Percentiles rank a stretch among this genome's conserved stretches.
Evolutionary conservation across 2,329 filamentous ascomycete genomes (phyloP).

Genomic region (Periconia digitata): DNA sequence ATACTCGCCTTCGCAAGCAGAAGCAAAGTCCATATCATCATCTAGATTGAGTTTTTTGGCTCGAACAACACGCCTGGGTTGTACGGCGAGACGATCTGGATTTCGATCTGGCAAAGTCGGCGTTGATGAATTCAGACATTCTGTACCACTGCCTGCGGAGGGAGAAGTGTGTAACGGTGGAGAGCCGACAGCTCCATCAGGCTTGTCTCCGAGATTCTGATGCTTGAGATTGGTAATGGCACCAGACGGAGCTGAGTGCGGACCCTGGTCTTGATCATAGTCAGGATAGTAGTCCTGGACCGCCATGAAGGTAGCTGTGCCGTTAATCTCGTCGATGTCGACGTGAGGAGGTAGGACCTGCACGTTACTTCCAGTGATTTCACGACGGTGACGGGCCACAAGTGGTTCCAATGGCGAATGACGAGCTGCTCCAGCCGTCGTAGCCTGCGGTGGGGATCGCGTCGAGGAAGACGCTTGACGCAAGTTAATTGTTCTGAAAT

Average conservation of each 20-base stretch:
- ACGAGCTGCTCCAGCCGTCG: constrained; percentile 9
- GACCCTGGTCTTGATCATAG: not conserved
- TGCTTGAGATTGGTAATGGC: not conserved
- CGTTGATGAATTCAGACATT: constrained; percentile 3
- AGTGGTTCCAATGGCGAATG: constrained; percentile 31
- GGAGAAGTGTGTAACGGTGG: constrained; percentile 1
- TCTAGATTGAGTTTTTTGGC: not conserved
- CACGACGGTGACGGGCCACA: constrained; percentile 27
- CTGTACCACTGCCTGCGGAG: not conserved
- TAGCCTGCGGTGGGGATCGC: constrained; percentile 19
- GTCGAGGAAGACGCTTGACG: not conserved
- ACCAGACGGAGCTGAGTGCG: not conserved
- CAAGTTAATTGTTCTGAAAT: no score
- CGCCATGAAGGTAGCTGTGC: constrained; percentile 28
- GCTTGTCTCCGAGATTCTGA: not conserved
- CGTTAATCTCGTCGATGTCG: constrained; percentile 22
- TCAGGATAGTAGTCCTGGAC: constrained; percentile 31
- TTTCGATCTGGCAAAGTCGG: constrained; percentile 26
- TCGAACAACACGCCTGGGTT: not conserved
- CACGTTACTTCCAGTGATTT: constrained; percentile 21
- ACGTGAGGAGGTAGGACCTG: constrained; percentile 23
- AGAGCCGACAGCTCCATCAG: not conserved
- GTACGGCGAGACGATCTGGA: constrained; percentile 23
- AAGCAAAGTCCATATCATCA: constrained; percentile 22
- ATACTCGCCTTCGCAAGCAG: constrained; percentile 24